phyloP scores from a whole-genome alignment of 2,329 filamentous ascomycete genomes.

The Neopestalotiopsis sp. region DNA sequence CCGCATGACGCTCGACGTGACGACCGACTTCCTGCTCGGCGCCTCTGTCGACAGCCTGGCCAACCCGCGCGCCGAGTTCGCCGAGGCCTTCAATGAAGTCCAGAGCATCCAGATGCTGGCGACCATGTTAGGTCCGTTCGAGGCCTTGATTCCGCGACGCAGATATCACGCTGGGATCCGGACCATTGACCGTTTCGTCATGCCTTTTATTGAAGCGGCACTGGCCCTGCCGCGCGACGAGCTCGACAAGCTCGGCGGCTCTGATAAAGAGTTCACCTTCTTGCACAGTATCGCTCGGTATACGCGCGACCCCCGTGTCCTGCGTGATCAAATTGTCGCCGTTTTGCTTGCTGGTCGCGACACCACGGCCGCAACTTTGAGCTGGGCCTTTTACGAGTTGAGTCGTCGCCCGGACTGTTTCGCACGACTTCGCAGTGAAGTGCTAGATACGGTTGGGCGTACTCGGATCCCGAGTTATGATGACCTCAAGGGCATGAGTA shows the following conservation, averaged over 20 bases:
- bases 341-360: slow-evolving; percentile 75
- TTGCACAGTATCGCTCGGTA: slow-evolving; percentile 76
- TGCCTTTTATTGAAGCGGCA: slow-evolving; percentile 70
- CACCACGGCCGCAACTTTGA: slow-evolving; percentile 71
- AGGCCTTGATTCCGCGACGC: slow-evolving; percentile 19
- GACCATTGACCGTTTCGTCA: slow-evolving; percentile 71
- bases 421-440: slow-evolving; percentile 64
- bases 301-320: slow-evolving; percentile 64
- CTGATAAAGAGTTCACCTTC: slow-evolving; percentile 73
- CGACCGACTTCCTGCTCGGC: slow-evolving; percentile 20
- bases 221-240: slow-evolving; percentile 67
- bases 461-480: slow-evolving; percentile 59
- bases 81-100: slow-evolving; percentile 71
- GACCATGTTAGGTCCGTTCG: slow-evolving; percentile 38
- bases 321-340: slow-evolving; percentile 79
- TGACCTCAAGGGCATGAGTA: slow-evolving; percentile 69
- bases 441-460: slow-evolving; percentile 58
- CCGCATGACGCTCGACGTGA: slow-evolving; percentile 64
- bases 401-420: slow-evolving; percentile 62
- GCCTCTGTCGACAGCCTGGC: slow-evolving; percentile 14
- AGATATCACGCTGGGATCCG: slow-evolving; percentile 67
- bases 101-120: slow-evolving; percentile 70
- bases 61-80: slow-evolving; percentile 59
- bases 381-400: slow-evolving; percentile 72
- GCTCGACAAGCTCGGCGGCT: slow-evolving; percentile 71